Evolutionary conservation across 2,329 filamentous ascomycete species (phyloP).

Genomic region (Arachnomyces sp.): DNA sequence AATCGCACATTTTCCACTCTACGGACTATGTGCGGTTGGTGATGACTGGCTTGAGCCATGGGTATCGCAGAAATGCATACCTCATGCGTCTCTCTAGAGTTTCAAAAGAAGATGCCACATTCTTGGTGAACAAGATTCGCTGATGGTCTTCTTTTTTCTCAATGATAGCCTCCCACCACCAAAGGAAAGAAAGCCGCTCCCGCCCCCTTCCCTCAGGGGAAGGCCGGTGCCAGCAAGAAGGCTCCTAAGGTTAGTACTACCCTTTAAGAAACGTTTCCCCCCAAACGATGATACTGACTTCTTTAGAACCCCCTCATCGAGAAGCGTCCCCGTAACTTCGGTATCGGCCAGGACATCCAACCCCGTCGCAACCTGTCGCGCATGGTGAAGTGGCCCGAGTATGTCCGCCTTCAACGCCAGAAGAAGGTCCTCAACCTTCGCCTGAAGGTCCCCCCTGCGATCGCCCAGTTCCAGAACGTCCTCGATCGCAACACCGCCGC

Average conservation of each 20-base stretch:
- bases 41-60: conserved; percentile 49
- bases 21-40: conserved; percentile 23
- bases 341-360: conserved; percentile 98
- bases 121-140: conserved; percentile 67
- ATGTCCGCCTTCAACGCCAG: conserved; percentile 93
- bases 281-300: conserved; percentile 9
- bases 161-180: conserved; percentile 98
- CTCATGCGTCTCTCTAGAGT: conserved; percentile 73
- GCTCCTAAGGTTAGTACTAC: conserved; percentile 72
- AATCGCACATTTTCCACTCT: conserved; percentile 25
- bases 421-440: conserved; percentile 96
- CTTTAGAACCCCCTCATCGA: conserved; percentile 94
- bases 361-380: conserved; percentile 88
- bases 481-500: conserved; percentile 94
- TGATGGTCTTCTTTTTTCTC: conserved; percentile 99
- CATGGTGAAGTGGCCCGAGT: conserved; percentile 99
- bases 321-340: conserved; percentile 95
- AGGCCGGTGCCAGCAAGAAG: conserved; percentile 85
- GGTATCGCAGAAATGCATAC: conserved; percentile 46
- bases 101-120: conserved; percentile 68
- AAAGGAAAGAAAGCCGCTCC: conserved; percentile 91
- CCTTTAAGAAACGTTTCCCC: conserved; percentile 3
- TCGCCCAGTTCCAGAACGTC: conserved; percentile 95
- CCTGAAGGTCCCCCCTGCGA: conserved; percentile 94
- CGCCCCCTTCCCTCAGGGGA: conserved; percentile 91